Conservation (phyloP, 2,329 filamentous ascomycete genomes). For the Claviceps sp. region DNA sequence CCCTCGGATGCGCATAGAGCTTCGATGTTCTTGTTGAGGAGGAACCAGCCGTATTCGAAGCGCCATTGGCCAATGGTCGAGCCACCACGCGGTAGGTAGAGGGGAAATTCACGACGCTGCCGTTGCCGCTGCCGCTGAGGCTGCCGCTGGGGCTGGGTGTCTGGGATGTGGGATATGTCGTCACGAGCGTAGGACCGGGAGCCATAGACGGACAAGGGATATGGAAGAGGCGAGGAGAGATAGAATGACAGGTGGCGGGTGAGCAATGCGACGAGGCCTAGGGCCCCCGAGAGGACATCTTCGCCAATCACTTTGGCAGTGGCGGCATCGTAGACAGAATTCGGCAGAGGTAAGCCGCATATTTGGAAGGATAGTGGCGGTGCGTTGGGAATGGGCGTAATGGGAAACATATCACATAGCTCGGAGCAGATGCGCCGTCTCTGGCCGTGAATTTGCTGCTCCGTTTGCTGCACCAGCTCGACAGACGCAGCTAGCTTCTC, state of each 20-base stretch:
- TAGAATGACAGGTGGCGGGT: slow-evolving; percentile 71
- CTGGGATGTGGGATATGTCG: slow-evolving; percentile 47
- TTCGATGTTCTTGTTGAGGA: slow-evolving; percentile 95
- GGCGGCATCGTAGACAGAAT: slow-evolving; percentile 55
- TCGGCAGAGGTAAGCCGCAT: slow-evolving; percentile 63
- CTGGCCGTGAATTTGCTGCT: slow-evolving; percentile 66
- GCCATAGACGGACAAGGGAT: slow-evolving; percentile 58
- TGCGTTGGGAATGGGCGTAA: slow-evolving; percentile 45
- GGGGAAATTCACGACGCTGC: slow-evolving; percentile 59
- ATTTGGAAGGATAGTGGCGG: slow-evolving; percentile 72
- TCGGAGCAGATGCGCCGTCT: slow-evolving; percentile 80
- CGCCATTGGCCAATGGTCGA: slow-evolving; percentile 64
- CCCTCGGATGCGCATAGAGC: slow-evolving; percentile 50
- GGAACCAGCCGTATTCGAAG: slow-evolving; percentile 90
- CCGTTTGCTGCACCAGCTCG: slow-evolving; percentile 39
- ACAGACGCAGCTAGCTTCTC: slow-evolving; percentile 44
- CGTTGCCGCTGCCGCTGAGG: slow-evolving; percentile 13
- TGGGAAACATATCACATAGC: slow-evolving; percentile 64
- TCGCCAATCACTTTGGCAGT: slow-evolving; percentile 39
- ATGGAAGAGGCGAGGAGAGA: slow-evolving; percentile 64
- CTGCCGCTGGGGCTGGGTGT: slow-evolving; percentile 33
- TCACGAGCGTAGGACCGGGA: slow-evolving; percentile 68
- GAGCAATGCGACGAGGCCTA: slow-evolving; percentile 68
- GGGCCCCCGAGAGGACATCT: slow-evolving; percentile 62
- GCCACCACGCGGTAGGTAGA: slow-evolving; percentile 52